These are phyloP conservation scores for Gossypium trilobum DNA, from an alignment of 441 rosid genomes.

Conservation along the genomic window DNA sequence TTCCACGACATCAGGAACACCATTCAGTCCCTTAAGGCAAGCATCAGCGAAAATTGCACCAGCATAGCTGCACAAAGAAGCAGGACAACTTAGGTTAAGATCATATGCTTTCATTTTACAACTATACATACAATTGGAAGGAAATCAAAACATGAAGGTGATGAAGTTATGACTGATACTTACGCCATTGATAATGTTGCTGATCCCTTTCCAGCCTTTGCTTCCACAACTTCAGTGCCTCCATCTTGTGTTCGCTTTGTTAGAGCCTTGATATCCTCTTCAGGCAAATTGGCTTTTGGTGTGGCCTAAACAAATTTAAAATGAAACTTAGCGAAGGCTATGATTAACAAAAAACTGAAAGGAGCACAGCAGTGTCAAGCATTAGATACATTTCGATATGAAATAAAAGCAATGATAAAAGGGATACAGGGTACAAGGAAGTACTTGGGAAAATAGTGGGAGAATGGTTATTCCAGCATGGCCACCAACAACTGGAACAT, in stretches of 20 bases:
- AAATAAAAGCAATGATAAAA: not conserved
- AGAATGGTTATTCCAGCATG: constrained; percentile 96
- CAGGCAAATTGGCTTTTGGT: constrained; percentile 64
- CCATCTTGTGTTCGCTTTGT: constrained; percentile 96
- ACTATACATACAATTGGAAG: not conserved
- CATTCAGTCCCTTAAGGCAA: constrained; percentile 86
- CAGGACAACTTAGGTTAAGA: not conserved
- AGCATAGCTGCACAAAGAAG: constrained; percentile 54
- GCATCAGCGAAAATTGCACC: constrained; percentile 95
- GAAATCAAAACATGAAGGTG: not conserved
- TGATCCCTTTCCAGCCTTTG: constrained; percentile 96
- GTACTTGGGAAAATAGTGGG: constrained; percentile 78
- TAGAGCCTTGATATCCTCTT: constrained; percentile 59
- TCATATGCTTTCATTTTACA: not conserved
- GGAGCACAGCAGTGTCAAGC: not conserved
- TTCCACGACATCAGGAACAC: constrained; percentile 78
- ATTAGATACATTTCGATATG: not conserved
- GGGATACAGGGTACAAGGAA: not conserved
- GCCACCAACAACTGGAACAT: constrained; percentile 92
- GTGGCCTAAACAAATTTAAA: constrained; percentile 47
- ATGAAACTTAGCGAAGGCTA: constrained; percentile 8
- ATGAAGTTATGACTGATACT: constrained; percentile 22
- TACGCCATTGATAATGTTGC: constrained; percentile 98
- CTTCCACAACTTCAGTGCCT: constrained; percentile 94
- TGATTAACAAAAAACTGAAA: not conserved